These are phyloP conservation scores for Diplodia sapinea DNA, from an alignment of 2,329 filamentous ascomycete species.

Conservation along the genomic window DNA sequence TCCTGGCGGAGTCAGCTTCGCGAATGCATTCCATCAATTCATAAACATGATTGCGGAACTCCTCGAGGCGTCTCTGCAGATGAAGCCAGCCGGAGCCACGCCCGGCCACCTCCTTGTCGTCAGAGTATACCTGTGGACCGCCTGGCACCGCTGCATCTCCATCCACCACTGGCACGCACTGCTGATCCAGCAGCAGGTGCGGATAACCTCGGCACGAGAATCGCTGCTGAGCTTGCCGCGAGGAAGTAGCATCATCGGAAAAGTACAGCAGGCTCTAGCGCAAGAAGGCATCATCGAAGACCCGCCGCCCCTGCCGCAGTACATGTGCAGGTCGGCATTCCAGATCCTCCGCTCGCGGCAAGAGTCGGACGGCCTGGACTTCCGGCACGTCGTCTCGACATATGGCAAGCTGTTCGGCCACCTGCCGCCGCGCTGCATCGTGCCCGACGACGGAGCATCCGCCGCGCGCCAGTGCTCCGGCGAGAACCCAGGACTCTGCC, in stretches of 20 bases:
- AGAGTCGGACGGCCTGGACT: background rate
- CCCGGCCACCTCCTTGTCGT: background rate
- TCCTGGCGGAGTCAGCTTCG: background rate
- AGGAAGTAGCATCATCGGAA: background rate
- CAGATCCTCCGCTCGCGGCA: background rate
- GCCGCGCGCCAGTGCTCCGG: background rate
- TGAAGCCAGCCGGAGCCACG: background rate
- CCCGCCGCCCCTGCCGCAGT: background rate
- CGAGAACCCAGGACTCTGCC: background rate
- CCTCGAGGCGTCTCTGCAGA: background rate
- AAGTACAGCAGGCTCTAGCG: background rate
- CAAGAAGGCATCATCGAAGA: background rate
- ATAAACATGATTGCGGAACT: background rate
- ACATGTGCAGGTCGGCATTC: constrained; percentile 1
- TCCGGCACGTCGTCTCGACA: background rate
- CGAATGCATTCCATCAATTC: background rate
- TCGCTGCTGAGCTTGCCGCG: background rate
- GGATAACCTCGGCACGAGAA: background rate
- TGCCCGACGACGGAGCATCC: background rate
- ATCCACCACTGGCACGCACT: background rate
- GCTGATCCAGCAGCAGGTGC: background rate
- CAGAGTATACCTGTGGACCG: background rate
- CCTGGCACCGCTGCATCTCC: background rate
- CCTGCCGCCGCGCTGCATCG: background rate
- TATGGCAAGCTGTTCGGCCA: background rate